Base-by-base conservation (phyloP, 768 basidiomycete species). In the Daedalea quercina region DNA sequence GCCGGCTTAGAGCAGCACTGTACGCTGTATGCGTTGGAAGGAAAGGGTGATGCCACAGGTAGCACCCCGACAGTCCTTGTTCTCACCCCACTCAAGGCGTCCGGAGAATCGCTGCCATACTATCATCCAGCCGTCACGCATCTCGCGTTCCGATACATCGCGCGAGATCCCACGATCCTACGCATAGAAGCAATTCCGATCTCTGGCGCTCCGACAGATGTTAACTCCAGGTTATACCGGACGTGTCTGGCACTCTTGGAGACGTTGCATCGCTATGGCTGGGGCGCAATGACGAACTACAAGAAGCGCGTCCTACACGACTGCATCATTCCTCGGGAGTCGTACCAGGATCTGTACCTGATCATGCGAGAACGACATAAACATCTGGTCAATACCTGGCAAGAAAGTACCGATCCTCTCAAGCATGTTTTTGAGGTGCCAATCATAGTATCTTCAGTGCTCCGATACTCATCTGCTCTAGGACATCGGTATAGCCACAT, bases 401-500 rank as follows among this genome's bases (percentile, higher is more conserved):
- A 76, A 44, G 89, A 93, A 59, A 79, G 75, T 6, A 94, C 92
- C 0, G 90, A 94, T 66, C 90, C 92, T 0, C 63, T 85, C 41
- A 94, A 94, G 66, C 92, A 94, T 68, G 89, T 94, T 7, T 94
- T 86, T 52, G 92, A 94, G 79, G 89, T 33, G 17, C 13, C 42
- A 12, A 20, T 37, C 19, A 26, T 28, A 25, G 44, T 43, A 37
- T 41, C 28, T 13, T 11, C 28, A 13, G 22, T 26, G 46, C 11
- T 17, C 20, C 19, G 33, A 50, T 20, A 22, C 28, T 31, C 11
- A 31, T 11, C 11, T 31, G 4, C 23, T 13, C 15, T 60, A 95
- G 88, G 95, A 98, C 65, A 91, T 97, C 33, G 91, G 91, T 15
- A 94, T 98, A 41, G 93, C 93, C 2, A 91, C 92, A 1, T 97